phyloP scores from a whole-genome alignment of 1,284 basidiomycete species.

The Rhodotorula sp. region DNA sequence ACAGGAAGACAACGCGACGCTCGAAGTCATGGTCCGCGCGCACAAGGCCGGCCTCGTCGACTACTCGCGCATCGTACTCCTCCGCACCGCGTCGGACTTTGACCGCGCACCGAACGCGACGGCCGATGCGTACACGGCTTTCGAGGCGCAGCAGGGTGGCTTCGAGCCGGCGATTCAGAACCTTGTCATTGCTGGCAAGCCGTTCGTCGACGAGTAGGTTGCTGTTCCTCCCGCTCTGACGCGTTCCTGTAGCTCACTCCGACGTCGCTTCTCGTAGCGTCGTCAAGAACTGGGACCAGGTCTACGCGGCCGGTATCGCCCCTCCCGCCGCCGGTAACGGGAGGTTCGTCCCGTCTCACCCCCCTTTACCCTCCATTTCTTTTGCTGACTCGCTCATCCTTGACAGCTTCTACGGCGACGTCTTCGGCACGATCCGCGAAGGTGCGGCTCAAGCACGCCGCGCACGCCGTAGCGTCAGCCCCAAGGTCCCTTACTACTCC shows the following conservation, averaged over 20 bases:
- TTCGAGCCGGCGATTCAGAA: constrained; percentile 47
- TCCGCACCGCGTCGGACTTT: constrained; percentile 56
- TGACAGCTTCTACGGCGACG: constrained; percentile 34
- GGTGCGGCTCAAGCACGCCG: constrained; percentile 29
- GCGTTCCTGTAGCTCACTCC: not conserved
- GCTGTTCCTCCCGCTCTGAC: no score
- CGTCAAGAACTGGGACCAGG: constrained; percentile 45
- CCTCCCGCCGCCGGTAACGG: constrained; percentile 40
- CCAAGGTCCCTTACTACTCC: constrained; percentile 4
- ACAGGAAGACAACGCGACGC: constrained; percentile 58
- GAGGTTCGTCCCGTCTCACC: constrained; percentile 6
- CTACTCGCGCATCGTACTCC: constrained; percentile 55
- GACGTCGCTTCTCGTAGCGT: constrained; percentile 37
- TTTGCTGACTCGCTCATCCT: not conserved
- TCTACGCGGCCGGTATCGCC: constrained; percentile 43
- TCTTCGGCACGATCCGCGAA: constrained; percentile 35
- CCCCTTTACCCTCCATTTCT: not conserved
- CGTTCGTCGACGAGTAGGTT: constrained; percentile 44
- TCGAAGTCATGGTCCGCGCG: constrained; percentile 53
- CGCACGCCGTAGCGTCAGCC: not conserved
- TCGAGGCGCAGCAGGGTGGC: constrained; percentile 47
- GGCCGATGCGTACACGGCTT: constrained; percentile 39
- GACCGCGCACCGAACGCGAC: constrained; percentile 51
- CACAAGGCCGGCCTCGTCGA: constrained; percentile 51
- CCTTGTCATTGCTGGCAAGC: constrained; percentile 46